Evolutionary conservation across 805 yeast genomes (phyloP), one percentile per base, ranked within the genome.

Genomic region (Metschnikowia arizonensis): DNA sequence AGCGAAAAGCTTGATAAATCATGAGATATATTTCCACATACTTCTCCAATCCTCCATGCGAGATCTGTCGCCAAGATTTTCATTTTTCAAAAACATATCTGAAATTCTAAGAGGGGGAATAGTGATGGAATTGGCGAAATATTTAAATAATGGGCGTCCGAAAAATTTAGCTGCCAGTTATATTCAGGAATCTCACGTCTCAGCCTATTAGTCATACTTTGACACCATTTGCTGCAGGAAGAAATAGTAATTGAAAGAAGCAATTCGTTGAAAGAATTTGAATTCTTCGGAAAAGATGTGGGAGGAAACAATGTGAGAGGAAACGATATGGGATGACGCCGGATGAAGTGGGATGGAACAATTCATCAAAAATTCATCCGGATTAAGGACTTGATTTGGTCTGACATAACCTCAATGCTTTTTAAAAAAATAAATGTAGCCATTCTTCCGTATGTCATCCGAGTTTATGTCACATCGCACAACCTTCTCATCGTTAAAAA

Each of bases 401-500:
- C n/a, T n/a, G n/a, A n/a, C n/a, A n/a, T 15, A 10, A 17, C 18
- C 9, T 41, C 23, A 47, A 9, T 21, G n/a, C 40, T 33, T 48
- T 25, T 47, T 50, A 53, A 73, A 77, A 8, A 78, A 40, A 51
- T 77, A 79, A 7, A 79, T 60, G 56, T 78, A 78, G 1, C 79
- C 81, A 45, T 67, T 69, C 11, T 60, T 63, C 44, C 65, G 70
- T 34, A 76, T 63, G 45, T 78, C 83, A 4, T 64, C 63, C 18
- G 75, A 41, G 42, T 61, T 65, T 10, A 62, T 65, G 17, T 72
- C 78, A 29, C 79, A 76, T 9, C 69, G 57, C 7, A 85, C 91
- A 2, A 89, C 95, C 63, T 88, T 88, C 56, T 89, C 97, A 60
- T 89, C 97, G 59, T 89, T 89, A 66, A 81, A 90, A 34, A 89